These are phyloP conservation scores for Saraca asoca DNA, from an alignment of 331 rosid species.

Conservation along the genomic window DNA sequence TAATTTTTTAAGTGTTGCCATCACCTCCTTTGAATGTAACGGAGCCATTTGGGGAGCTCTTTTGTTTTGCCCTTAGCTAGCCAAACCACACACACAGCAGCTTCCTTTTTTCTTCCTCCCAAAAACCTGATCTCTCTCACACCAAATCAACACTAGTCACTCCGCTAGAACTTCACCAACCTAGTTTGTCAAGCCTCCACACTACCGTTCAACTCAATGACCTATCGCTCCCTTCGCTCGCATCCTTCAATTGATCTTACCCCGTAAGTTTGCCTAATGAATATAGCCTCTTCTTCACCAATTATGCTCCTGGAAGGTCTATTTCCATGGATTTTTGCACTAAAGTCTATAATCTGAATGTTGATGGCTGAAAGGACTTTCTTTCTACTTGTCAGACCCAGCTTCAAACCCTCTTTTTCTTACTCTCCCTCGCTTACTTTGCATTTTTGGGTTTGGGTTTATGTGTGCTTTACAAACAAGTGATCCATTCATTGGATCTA, in stretches of 20 bases:
- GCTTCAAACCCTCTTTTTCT: conserved; percentile 61
- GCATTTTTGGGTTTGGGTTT: conserved; percentile 61
- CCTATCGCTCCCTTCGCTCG: conserved; percentile 65
- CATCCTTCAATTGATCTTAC: conserved; percentile 55
- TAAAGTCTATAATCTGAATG: no score
- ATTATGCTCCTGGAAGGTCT: conserved; percentile 67
- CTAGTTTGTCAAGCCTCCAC: no score
- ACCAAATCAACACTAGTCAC: no score
- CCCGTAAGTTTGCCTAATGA: conserved; percentile 75
- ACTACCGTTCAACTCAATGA: no score
- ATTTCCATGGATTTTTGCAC: conserved; percentile 76
- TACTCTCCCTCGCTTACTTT: conserved; percentile 55
- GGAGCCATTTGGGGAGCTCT: no score
- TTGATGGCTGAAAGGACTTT: conserved; percentile 53
- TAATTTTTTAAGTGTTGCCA: no score
- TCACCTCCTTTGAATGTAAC: no score
- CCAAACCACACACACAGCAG: no score
- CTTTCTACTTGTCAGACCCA: conserved; percentile 89
- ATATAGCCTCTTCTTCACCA: conserved; percentile 84
- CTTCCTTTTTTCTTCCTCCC: no score
- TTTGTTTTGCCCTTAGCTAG: no score
- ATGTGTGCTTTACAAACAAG: conserved; percentile 46
- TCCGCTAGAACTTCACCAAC: no score
- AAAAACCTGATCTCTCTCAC: no score
- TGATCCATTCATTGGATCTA: conserved; percentile 74